A percentile compares a stretch with the other conserved stretches of the same genome.
Evolutionary conservation across 2,329 filamentous ascomycete genomes (phyloP).

Genomic region (Curvularia spicifera): DNA sequence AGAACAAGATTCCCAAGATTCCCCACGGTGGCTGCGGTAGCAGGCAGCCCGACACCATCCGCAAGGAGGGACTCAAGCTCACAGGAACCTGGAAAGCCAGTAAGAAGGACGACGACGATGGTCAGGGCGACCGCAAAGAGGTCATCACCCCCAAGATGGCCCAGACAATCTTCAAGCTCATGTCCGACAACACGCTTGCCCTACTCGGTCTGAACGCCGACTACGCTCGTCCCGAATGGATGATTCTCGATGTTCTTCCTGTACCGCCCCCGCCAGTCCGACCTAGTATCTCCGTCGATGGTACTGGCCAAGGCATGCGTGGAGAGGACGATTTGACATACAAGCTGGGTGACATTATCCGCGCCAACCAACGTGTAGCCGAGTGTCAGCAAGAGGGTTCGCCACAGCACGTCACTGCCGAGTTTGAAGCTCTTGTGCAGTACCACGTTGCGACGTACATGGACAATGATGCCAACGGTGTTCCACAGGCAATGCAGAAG

Average conservation of each 20-base stretch:
- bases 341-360: conserved; percentile 98
- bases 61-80: conserved; percentile 84
- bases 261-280: conserved; percentile 95
- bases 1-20: conserved; percentile 54
- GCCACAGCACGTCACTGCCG: conserved; percentile 85
- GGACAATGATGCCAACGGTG: conserved; percentile 98
- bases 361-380: conserved; percentile 92
- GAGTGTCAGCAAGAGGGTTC: conserved; percentile 91
- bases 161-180: conserved; percentile 83
- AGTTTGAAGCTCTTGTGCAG: conserved; percentile 91
- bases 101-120: conserved; percentile 76
- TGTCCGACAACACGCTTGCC: conserved; percentile 78
- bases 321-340: conserved; percentile 99
- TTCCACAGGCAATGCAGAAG: conserved; percentile 94
- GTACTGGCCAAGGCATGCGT: conserved; percentile 87
- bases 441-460: conserved; percentile 99
- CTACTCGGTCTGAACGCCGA: conserved; percentile 93
- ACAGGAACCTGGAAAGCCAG: conserved; percentile 74
- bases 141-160: conserved; percentile 83
- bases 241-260: conserved; percentile 92
- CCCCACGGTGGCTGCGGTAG: conserved; percentile 93
- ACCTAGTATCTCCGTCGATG: conserved; percentile 96
- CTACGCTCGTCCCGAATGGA: conserved; percentile 97
- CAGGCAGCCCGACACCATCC: conserved; percentile 77
- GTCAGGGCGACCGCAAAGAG: conserved; percentile 73